Percentiles rank a stretch among this genome's conserved stretches.
phyloP scores from a whole-genome alignment of 805 yeast species.

The Scheffersomyces coipomensis region DNA sequence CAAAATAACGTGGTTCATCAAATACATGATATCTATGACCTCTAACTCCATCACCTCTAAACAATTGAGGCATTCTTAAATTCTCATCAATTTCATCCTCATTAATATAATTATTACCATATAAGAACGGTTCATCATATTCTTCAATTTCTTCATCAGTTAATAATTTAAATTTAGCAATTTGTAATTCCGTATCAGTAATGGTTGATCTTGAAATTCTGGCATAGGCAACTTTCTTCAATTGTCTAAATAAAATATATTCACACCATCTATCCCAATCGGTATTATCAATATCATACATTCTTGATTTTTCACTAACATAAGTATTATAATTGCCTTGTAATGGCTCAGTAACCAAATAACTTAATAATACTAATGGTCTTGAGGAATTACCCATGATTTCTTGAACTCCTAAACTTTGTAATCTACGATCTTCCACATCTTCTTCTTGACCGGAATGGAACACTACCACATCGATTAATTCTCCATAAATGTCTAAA shows the following conservation, averaged over 20 bases:
- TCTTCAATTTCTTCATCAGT: constrained; percentile 30
- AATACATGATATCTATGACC: constrained; percentile 95
- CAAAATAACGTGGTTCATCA: constrained; percentile 86
- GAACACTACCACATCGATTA: constrained; percentile 92
- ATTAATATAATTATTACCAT: constrained; percentile 55
- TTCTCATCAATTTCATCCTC: constrained; percentile 59
- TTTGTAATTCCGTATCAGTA: constrained; percentile 95
- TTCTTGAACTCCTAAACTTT: constrained; percentile 69
- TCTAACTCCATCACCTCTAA: constrained; percentile 88
- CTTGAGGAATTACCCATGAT: constrained; percentile 80
- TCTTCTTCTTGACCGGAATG: constrained; percentile 99
- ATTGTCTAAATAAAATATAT: constrained; percentile 82
- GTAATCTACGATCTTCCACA: constrained; percentile 86
- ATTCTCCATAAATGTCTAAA: constrained; percentile 81
- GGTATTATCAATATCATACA: constrained; percentile 89
- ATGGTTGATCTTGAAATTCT: constrained; percentile 89
- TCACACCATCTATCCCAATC: constrained; percentile 99
- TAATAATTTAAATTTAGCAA: constrained; percentile 80
- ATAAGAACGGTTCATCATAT: constrained; percentile 37
- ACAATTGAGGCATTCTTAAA: constrained; percentile 72
- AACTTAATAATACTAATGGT: constrained; percentile 86
- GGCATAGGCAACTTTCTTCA: constrained; percentile 90
- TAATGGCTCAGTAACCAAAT: constrained; percentile 83
- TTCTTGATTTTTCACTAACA: constrained; percentile 78
- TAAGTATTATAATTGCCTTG: constrained; percentile 91